Evolutionary conservation across 2,329 filamentous ascomycete species (phyloP), one percentile per base, ranked within the genome.

Genomic region (Colletotrichum paranaense): DNA sequence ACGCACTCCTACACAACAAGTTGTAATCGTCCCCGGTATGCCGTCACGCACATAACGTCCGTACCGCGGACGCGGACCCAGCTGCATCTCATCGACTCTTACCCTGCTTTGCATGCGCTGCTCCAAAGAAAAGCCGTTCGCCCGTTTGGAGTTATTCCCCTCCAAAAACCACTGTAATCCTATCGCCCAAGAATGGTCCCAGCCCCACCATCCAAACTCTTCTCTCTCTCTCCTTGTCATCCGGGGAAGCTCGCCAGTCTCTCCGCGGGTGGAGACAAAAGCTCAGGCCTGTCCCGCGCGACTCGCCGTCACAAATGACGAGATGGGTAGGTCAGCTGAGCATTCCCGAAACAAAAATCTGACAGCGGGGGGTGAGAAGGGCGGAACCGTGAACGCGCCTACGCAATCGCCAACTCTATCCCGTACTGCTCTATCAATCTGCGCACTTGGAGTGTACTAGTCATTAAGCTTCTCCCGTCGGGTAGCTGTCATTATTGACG

Each of bases 281-380:
- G 8, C 16, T 7, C 42, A 49, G 42, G 19, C 42, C 42, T 22
- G 19, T n/a, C 42, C 19, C 42, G 42, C 42, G 42, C 42, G 42
- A 49, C 42, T 49, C 42, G 19, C 42, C 42, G 19, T 49, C 42
- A 49, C 19, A 49, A 49, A 49, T 11, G 42, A 49, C 19, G 42
- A 49, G 42, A 49, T 49, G 42, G 42, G 19, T 4, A 56, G 42
- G 62, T 67, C 68, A 68, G 63, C 68, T 71, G 68, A 67, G 68
- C 68, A 60, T 28, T 46, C 62, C 62, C 65, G 49, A 67, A 60
- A 71, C 62, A 67, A 49, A 49, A 56, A 42, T 19, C 67, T 32
- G 49, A 46, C 28, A 42, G 26, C 52, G 8, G 19, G 42, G 19
- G 42, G 5, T 6, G 16, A 19, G 3, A 11, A 9, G 42, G 42